phyloP scores from a whole-genome alignment of 805 yeast genomes.

The Candida germanica region DNA sequence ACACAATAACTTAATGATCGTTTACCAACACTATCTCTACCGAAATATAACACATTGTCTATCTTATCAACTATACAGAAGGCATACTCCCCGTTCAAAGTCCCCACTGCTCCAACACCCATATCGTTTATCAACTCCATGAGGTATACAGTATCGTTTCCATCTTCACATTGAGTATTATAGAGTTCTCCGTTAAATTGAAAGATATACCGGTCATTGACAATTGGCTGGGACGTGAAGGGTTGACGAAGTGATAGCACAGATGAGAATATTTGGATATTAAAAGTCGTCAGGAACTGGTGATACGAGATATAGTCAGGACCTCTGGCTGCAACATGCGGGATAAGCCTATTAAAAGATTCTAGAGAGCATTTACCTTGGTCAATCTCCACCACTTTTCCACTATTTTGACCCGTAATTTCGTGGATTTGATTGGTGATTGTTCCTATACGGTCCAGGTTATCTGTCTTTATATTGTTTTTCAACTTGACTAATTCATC shows the following conservation, averaged over 20 bases:
- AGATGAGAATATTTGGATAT: conserved; percentile 54
- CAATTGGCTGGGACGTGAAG: conserved; percentile 66
- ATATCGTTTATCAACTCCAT: conserved; percentile 10
- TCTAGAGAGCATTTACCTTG: background rate
- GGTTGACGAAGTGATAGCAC: conserved; percentile 81
- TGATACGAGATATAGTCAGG: conserved; percentile 47
- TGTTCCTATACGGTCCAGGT: conserved; percentile 9
- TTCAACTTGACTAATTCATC: conserved; percentile 20
- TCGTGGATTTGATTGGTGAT: conserved; percentile 8
- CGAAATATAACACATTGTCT: conserved; percentile 56
- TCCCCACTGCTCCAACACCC: conserved; percentile 43
- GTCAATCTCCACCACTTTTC: background rate
- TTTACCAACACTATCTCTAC: conserved; percentile 80
- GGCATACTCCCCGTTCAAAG: conserved; percentile 82
- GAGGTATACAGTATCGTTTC: conserved; percentile 58
- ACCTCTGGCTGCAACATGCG: conserved; percentile 56
- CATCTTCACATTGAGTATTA: conserved; percentile 46
- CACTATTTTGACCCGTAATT: conserved; percentile 4
- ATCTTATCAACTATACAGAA: conserved; percentile 48
- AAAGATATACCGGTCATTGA: conserved; percentile 31
- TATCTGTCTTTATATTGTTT: conserved; percentile 25
- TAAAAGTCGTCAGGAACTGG: background rate
- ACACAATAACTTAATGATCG: conserved; percentile 57
- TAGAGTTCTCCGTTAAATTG: conserved; percentile 94
- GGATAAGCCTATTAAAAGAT: conserved; percentile 35